A percentile compares a stretch with the other conserved stretches of the same genome.
Evolutionary conservation across 208 protist species (phyloP).

Genomic region (Leishmania amazonensis): DNA sequence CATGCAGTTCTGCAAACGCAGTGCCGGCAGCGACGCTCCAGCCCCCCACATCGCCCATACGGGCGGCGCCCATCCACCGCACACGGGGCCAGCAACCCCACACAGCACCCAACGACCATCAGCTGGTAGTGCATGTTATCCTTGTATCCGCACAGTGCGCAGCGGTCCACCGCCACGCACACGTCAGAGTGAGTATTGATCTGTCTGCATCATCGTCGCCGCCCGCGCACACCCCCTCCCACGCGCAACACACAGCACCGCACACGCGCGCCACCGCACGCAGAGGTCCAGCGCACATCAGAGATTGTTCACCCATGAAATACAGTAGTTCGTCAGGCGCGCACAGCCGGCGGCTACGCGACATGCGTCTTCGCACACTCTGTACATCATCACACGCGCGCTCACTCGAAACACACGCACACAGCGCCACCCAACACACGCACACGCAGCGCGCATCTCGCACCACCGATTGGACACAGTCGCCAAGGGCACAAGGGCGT

Average conservation of each 20-base stretch:
- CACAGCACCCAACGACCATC: slow-evolving; percentile 12
- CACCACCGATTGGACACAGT: slow-evolving; percentile 33
- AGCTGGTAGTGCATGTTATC: slow-evolving; percentile 65
- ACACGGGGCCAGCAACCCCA: too few relatives aligned
- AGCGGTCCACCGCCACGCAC: slow-evolving; percentile 22
- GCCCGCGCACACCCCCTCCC: neutral
- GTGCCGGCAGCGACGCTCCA: neutral
- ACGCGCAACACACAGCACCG: neutral
- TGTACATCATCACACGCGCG: slow-evolving; percentile 5
- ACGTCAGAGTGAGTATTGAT: slow-evolving; percentile 58
- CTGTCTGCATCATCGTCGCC: slow-evolving; percentile 38
- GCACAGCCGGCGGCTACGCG: slow-evolving; percentile 12
- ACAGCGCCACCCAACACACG: neutral
- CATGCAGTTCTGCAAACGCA: slow-evolving; percentile 8
- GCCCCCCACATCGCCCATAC: too few relatives aligned
- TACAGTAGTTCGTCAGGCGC: slow-evolving; percentile 9
- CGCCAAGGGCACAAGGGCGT: slow-evolving; percentile 8
- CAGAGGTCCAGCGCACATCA: slow-evolving; percentile 2
- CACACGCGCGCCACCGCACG: neutral
- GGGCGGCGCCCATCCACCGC: too few relatives aligned
- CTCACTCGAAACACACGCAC: neutral
- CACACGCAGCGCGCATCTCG: slow-evolving; percentile 15
- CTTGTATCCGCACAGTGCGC: slow-evolving; percentile 38
- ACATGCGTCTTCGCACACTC: slow-evolving; percentile 5
- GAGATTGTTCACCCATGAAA: slow-evolving; percentile 16